Percentiles rank a stretch among this genome's conserved stretches.
Evolutionary conservation across 495 filamentous ascomycete genomes (phyloP).

Genomic region (Thozetella sp.): DNA sequence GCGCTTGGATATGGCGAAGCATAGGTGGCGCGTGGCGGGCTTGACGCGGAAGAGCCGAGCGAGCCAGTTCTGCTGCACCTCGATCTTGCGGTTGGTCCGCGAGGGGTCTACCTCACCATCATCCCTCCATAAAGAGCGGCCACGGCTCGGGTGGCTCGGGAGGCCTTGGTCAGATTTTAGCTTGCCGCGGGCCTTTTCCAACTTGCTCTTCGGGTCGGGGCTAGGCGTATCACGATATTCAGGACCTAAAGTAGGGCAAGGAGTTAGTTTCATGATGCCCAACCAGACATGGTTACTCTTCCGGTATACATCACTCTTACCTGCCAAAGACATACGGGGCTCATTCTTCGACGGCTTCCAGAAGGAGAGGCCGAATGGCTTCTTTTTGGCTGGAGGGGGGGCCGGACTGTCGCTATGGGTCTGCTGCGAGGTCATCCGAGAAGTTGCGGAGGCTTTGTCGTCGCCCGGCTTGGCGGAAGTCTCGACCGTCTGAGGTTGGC

Average conservation of each 20-base stretch:
- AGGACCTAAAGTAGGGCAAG: not conserved
- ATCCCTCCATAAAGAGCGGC: not conserved
- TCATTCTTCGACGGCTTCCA: constrained; percentile 44
- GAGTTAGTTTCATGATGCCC: too few species aligned
- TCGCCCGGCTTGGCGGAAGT: not conserved
- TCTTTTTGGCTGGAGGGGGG: constrained; percentile 38
- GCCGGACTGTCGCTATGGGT: not conserved
- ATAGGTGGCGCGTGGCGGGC: constrained; percentile 71
- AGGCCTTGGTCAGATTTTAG: not conserved
- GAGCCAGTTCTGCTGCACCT: constrained; percentile 78
- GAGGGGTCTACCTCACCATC: not conserved
- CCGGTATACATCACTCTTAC: too few species aligned
- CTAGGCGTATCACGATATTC: constrained; percentile 8
- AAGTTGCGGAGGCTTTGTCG: not conserved
- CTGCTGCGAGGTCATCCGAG: not conserved
- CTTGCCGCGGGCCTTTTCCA: not conserved
- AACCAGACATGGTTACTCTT: too few species aligned
- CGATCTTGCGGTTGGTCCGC: constrained; percentile 43
- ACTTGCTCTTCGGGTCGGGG: not conserved
- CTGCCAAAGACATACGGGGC: constrained; percentile 31
- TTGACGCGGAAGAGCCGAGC: constrained; percentile 87
- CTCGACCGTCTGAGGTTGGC: not conserved
- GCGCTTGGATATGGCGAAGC: constrained; percentile 68
- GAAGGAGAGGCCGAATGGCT: constrained; percentile 42
- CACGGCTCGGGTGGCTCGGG: not conserved